A percentile compares a stretch with the other conserved stretches of the same genome.
Evolutionary conservation across 1,284 basidiomycete species (phyloP).

Genomic region (Leucocoprinus gongylophorus): DNA sequence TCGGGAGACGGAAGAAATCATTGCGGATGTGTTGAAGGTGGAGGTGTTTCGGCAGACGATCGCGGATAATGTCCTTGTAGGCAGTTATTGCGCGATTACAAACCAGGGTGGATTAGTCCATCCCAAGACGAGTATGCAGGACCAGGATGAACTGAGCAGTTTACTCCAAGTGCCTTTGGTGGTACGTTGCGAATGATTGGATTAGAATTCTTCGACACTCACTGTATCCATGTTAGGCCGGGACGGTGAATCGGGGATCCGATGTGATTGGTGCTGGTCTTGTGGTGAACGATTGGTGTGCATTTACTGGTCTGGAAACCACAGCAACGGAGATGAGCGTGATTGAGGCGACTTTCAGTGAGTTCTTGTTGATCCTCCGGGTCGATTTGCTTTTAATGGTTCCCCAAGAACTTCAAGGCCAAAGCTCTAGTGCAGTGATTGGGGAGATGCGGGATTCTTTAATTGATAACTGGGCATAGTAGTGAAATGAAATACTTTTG

Average conservation of each 20-base stretch:
- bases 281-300: conserved; percentile 99
- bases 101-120: conserved; percentile 98
- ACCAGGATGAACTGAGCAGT: conserved; percentile 96
- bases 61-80: conserved; percentile 95
- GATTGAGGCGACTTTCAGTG: conserved; percentile 96
- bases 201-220: too few relatives aligned
- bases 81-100: conserved; percentile 90
- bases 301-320: conserved; percentile 94
- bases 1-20: conserved; percentile 99
- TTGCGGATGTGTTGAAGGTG: conserved; percentile 98
- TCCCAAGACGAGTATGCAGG: conserved; percentile 93
- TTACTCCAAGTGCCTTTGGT: conserved; percentile 94
- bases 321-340: conserved; percentile 98
- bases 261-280: conserved; percentile 97
- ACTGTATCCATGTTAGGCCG: conserved; percentile 54
- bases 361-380: conserved; percentile 26
- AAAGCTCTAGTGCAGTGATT: conserved; percentile 79
- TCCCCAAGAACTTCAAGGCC: conserved; percentile 76
- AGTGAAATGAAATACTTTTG: background rate
- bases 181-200: conserved; percentile 41
- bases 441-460: conserved; percentile 92
- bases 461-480: conserved; percentile 88
- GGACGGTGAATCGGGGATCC: conserved; percentile 97
- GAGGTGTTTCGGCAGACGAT: conserved; percentile 99
- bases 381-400: conserved; percentile 5